Percentiles rank a stretch among this genome's conserved stretches.
phyloP scores from a whole-genome alignment of 257 asterid species.

The Capsicum rhomboideum region DNA sequence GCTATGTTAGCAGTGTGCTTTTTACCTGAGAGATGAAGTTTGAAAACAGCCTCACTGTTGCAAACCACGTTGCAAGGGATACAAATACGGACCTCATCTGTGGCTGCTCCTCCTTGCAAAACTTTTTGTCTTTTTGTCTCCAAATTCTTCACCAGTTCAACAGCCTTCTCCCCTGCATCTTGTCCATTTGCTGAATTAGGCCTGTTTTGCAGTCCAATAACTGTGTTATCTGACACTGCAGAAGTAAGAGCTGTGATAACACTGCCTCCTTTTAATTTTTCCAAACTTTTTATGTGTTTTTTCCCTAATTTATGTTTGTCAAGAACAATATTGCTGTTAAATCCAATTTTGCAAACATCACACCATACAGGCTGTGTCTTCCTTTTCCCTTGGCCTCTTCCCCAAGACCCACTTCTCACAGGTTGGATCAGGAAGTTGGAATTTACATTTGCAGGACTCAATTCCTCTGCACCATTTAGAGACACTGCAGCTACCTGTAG shows the following conservation, averaged over 20 bases:
- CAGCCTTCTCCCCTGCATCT: constrained; percentile 36
- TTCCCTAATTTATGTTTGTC: constrained; percentile 55
- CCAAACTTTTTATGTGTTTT: constrained; percentile 56
- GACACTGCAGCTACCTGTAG: constrained; percentile 14
- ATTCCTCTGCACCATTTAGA: not conserved
- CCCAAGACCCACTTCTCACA: constrained; percentile 8
- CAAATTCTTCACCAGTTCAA: constrained; percentile 29
- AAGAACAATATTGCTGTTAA: constrained; percentile 50
- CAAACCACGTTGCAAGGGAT: constrained; percentile 63
- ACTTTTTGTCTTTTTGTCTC: constrained; percentile 50
- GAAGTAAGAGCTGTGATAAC: not conserved
- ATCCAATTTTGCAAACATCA: constrained; percentile 51
- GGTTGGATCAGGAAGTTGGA: constrained; percentile 10
- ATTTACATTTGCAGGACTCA: not conserved
- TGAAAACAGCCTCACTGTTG: constrained; percentile 54
- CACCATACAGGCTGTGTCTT: constrained; percentile 62
- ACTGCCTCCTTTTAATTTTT: constrained; percentile 23
- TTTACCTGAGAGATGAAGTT: constrained; percentile 52
- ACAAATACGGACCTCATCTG: constrained; percentile 38
- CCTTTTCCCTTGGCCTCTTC: constrained; percentile 31
- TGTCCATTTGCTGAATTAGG: constrained; percentile 1
- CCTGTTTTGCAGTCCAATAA: too few species aligned
- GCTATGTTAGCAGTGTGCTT: constrained; percentile 49
- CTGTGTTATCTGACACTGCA: too few species aligned
- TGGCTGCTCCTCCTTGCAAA: constrained; percentile 65